phyloP scores from a whole-genome alignment of 2,329 filamentous ascomycete genomes.

The Pyricularia grisea region DNA sequence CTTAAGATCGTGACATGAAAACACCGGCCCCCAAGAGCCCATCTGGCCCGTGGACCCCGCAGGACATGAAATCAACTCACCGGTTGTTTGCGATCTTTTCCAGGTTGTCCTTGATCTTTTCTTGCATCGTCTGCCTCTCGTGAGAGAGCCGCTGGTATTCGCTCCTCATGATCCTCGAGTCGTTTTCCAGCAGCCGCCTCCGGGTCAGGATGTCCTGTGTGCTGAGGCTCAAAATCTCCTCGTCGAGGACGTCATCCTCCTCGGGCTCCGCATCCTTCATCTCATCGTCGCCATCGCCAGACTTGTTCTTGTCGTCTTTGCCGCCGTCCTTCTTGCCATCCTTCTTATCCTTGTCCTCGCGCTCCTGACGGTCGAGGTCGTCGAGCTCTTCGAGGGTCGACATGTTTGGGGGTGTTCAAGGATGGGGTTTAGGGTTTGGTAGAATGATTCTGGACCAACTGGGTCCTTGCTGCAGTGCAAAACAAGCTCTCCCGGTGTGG shows the following conservation, averaged over 20 bases:
- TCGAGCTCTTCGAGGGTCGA: constrained; percentile 89
- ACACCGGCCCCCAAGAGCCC: background rate
- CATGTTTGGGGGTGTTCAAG: constrained; percentile 42
- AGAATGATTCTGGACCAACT: background rate
- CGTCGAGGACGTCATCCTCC: constrained; percentile 77
- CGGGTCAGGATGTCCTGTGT: constrained; percentile 92
- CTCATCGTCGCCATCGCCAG: constrained; percentile 61
- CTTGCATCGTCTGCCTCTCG: constrained; percentile 90
- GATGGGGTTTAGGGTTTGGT: background rate
- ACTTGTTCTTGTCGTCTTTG: constrained; percentile 49
- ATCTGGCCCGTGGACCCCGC: background rate
- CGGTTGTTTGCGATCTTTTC: constrained; percentile 99
- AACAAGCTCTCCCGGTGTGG: background rate
- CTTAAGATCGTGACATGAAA: constrained; percentile 7
- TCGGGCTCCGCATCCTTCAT: constrained; percentile 77
- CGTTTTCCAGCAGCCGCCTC: constrained; percentile 89
- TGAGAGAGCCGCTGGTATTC: constrained; percentile 90
- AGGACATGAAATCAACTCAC: constrained; percentile 37
- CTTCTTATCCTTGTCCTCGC: constrained; percentile 55
- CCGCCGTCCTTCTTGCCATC: constrained; percentile 22
- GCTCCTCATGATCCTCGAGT: constrained; percentile 97
- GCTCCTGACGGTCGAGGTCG: constrained; percentile 72
- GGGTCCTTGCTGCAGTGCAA: background rate
- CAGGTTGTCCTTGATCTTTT: constrained; percentile 98
- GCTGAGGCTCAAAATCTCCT: constrained; percentile 85